Conservation (phyloP, 345 rosid species). For the Salix dunnii region DNA sequence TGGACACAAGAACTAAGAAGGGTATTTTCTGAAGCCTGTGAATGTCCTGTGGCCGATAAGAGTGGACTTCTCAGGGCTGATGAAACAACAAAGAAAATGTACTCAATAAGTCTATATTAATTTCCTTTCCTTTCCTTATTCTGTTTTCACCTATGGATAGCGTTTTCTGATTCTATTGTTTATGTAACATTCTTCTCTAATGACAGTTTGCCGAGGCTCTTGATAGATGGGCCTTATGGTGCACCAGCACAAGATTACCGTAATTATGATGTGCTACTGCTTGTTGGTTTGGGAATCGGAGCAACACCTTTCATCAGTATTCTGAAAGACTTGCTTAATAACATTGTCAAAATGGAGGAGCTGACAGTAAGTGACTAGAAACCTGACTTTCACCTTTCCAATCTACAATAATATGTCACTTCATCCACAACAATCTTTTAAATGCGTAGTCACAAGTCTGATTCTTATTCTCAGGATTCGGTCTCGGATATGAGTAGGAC, state of each 20-base stretch:
- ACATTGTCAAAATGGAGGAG: constrained; percentile 87
- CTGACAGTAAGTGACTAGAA: constrained; percentile 59
- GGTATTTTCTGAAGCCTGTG: constrained; percentile 49
- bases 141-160: background rate
- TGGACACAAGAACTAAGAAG: constrained; percentile 95
- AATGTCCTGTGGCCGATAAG: constrained; percentile 74
- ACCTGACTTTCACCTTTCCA: background rate
- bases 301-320: constrained; percentile 99
- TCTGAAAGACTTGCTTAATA: constrained; percentile 85
- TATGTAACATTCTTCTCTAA: background rate
- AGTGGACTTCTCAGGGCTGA: constrained; percentile 99
- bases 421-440: background rate
- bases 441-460: background rate
- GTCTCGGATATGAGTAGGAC: constrained; percentile 55
- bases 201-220: constrained; percentile 87
- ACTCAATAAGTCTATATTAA: background rate
- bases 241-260: constrained; percentile 95
- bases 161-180: background rate
- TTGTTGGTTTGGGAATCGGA: constrained; percentile 96
- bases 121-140: background rate
- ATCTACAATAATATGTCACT: background rate
- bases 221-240: constrained; percentile 94
- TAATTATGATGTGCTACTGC: constrained; percentile 81
- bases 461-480: constrained; percentile 54
- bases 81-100: constrained; percentile 86